Conservation (phyloP, 2,329 filamentous ascomycete genomes). For the Epichloe hybrida region DNA sequence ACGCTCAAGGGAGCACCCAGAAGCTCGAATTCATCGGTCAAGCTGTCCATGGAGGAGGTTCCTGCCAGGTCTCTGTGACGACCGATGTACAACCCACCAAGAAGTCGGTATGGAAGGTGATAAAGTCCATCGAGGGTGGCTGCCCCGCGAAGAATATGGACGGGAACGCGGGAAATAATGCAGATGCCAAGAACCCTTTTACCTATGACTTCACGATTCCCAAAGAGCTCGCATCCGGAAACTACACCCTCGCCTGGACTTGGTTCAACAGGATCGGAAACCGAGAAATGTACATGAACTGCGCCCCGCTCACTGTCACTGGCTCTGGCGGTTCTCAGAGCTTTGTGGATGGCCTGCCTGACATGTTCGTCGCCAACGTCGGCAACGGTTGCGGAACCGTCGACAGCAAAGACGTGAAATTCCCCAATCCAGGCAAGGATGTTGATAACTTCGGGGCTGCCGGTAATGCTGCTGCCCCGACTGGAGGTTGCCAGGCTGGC, state of each 20-base stretch:
- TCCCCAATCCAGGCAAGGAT: conserved; percentile 46
- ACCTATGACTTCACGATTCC: conserved; percentile 62
- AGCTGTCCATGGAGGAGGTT: conserved; percentile 80
- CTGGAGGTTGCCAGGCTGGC: neutral
- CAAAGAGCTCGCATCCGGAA: conserved; percentile 54
- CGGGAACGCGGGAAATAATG: conserved; percentile 43
- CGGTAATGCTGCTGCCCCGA: conserved; percentile 15
- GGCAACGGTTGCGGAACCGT: conserved; percentile 38
- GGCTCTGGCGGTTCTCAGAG: conserved; percentile 33
- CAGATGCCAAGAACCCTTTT: conserved; percentile 30
- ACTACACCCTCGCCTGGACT: conserved; percentile 78
- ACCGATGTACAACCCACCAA: conserved; percentile 58
- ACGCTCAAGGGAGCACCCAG: conserved; percentile 29
- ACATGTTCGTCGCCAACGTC: conserved; percentile 58
- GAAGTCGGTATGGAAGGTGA: conserved; percentile 68
- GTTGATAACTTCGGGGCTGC: conserved; percentile 34
- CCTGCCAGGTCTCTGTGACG: conserved; percentile 79
- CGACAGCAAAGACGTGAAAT: conserved; percentile 38
- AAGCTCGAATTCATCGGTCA: conserved; percentile 52
- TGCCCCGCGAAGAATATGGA: conserved; percentile 51
- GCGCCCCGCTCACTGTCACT: conserved; percentile 58
- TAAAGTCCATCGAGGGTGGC: conserved; percentile 75
- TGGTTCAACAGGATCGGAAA: conserved; percentile 93
- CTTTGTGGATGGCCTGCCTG: conserved; percentile 50
- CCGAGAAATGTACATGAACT: conserved; percentile 98